Evolutionary conservation across 345 rosid species (phyloP), one percentile per base, ranked within the genome.

Genomic region (Gossypium rotundifolium): DNA sequence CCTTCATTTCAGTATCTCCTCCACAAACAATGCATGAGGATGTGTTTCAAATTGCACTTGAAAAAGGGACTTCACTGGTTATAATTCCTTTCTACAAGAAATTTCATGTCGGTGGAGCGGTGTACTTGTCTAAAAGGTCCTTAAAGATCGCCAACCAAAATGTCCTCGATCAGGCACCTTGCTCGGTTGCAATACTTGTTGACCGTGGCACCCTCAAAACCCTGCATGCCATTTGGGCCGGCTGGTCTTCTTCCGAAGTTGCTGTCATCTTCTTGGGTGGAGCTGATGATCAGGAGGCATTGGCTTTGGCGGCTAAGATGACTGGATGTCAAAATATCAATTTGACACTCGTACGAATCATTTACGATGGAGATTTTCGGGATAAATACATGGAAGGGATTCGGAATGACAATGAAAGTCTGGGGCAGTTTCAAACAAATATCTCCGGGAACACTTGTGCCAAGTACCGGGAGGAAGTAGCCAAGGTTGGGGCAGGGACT

Each of bases 401-500:
- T 0, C 11, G 9, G 10, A 57, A 84, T 12, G 98, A 94, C 74
- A 88, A 88, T 45, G 91, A 86, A 38, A 76, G 71, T 38, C n/a
- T 92, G 7, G 78, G 80, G 16, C 79, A 74, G 6, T 94, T 92
- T 81, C 85, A 81, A 77, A 62, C 51, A 2, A 84, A 68, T 58
- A 87, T 74, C 38, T 72, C 75, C 0, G 82, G 79, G 0, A 74
- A 83, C 2, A 88, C 85, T 33, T 77, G 84, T 0, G 44, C 87
- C 38, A 22, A 60, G 7, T 92, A 79, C 75, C 46, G 54, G 0
- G 98, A 92, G 81, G 88, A 80, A 74, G 25, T 83, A 5, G 93
- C 83, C 29, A 83, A 70, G 74, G 88, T 91, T 45, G 97, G 93
- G 25, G 95, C 90, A 69, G 98, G 88, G 73, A 91, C 98, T 0